Evolutionary conservation across 2,329 filamentous ascomycete genomes (phyloP), one percentile per base, ranked within the genome.

Genomic region (Venturia oleaginea): DNA sequence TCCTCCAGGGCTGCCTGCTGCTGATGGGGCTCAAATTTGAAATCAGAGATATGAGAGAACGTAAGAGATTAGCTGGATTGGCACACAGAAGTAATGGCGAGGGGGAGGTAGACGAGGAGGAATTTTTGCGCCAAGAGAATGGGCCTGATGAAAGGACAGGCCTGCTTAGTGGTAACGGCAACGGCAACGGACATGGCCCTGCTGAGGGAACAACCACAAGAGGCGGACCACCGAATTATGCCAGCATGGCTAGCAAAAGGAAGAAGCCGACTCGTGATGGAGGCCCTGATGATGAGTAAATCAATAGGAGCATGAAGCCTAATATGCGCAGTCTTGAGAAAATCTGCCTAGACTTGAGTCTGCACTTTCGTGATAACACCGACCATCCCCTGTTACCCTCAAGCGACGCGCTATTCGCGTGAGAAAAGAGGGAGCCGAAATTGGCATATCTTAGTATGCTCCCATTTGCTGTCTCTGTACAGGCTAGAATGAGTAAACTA

Each of bases 21-120:
- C 79, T 75, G 30, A 89, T 99, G 88, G 91, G 86, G 27, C 83
- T 96, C 66, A 86, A 84, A 69, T 97, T 92, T 72, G 82, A 92
- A 75, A 72, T 87, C 67, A 76, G 79, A 65, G 77, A 78, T 43
- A 70, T 68, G 63, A 71, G 71, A 64, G 71, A 69, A 64, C 70
- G 68, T 62, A 74, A 73, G 66, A 34, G 48, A 19, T 15, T 37
- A 37, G 60, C 40, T 46, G 32, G 40, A 24, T 19, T 32, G 51
- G 51, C 51, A 19, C 51, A 34, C 4, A 34, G 51, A 34, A 55
- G 51, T 27, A 55, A 55, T 34, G 51, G 51, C 13, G 51, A 55
- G 51, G 27, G 19, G 2, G 51, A 57, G 17, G 15, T 32, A 34
- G 30, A 57, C 19, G 51, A 34, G 7, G 51, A 34, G 51, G 51